Conservation (phyloP, 2,329 filamentous ascomycete species). For the Neobulgaria alba region DNA sequence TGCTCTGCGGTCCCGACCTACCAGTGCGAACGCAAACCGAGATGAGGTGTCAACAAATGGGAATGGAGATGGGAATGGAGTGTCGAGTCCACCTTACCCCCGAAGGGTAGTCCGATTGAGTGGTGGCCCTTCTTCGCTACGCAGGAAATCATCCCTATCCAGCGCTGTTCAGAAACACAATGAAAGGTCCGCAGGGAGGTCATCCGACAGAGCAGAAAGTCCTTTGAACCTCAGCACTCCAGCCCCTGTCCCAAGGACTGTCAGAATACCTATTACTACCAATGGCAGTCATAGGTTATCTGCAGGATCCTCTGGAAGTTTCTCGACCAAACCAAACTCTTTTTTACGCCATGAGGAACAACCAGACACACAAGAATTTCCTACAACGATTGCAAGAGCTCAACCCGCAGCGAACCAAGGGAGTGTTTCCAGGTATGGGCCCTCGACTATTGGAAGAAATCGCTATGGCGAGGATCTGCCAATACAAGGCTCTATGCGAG, state of each 20-base stretch:
- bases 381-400: slow-evolving; percentile 42
- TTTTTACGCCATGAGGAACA: slow-evolving; percentile 17
- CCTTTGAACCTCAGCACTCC: slow-evolving; percentile 27
- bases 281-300: slow-evolving; percentile 21
- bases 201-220: slow-evolving; percentile 12
- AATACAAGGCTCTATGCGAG: slow-evolving; percentile 64
- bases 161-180: slow-evolving; percentile 18
- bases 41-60: slow-evolving; percentile 3
- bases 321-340: slow-evolving; percentile 16
- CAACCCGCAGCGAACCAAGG: slow-evolving; percentile 39
- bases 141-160: slow-evolving; percentile 24
- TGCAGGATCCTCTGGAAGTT: slow-evolving; percentile 22
- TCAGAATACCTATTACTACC: slow-evolving; percentile 22
- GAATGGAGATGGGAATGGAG: slow-evolving; percentile 4
- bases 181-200: slow-evolving; percentile 13
- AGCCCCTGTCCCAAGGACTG: slow-evolving; percentile 23
- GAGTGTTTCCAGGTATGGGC: slow-evolving; percentile 43
- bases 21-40: slow-evolving; percentile 7
- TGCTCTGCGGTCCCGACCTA: slow-evolving; percentile 14
- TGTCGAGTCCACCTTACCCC: slow-evolving; percentile 14
- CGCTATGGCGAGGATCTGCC: slow-evolving; percentile 55
- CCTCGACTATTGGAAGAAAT: slow-evolving; percentile 40
- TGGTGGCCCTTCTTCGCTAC: slow-evolving; percentile 19
- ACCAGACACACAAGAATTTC: slow-evolving; percentile 22
- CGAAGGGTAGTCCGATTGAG: slow-evolving; percentile 27